These are phyloP conservation scores for Laguncularia racemosa DNA, from an alignment of 345 rosid species.

Conservation along the genomic window DNA sequence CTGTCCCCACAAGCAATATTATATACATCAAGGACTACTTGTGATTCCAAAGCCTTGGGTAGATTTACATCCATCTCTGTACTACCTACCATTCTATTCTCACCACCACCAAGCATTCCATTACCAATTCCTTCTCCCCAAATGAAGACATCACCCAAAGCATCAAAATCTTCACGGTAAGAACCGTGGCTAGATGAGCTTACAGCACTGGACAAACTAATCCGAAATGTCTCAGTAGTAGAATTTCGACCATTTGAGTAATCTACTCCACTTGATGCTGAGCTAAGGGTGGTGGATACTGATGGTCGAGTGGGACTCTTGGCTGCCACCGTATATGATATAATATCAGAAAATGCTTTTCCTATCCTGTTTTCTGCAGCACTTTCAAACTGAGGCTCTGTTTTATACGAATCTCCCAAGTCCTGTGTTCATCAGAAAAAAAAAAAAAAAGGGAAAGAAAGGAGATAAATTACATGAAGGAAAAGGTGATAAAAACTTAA, in stretches of 20 bases:
- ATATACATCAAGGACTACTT: constrained; percentile 60
- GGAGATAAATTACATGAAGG: background rate
- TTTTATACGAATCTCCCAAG: constrained; percentile 34
- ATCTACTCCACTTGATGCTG: constrained; percentile 27
- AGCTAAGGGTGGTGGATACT: constrained; percentile 23
- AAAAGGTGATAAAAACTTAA: too few species aligned
- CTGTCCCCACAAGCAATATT: constrained; percentile 73
- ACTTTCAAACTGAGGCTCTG: constrained; percentile 33
- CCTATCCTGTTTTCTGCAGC: constrained; percentile 47
- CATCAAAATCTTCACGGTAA: constrained; percentile 67
- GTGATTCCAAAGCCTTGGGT: constrained; percentile 72
- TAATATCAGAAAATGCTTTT: constrained; percentile 61
- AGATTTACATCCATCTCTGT: constrained; percentile 46
- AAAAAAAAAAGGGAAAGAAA: too few species aligned
- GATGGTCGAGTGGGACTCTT: constrained; percentile 28
- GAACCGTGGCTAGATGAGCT: constrained; percentile 92
- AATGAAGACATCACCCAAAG: constrained; percentile 73
- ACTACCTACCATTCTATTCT: constrained; percentile 24
- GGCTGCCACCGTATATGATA: constrained; percentile 47
- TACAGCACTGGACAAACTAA: constrained; percentile 76
- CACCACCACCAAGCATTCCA: constrained; percentile 51
- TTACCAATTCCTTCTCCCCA: constrained; percentile 84
- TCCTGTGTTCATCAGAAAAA: constrained; percentile 31
- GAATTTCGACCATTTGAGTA: constrained; percentile 51
- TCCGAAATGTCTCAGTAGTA: constrained; percentile 44